Conservation (phyloP, 805 yeast species). For the Henningerozyma blattae region DNA sequence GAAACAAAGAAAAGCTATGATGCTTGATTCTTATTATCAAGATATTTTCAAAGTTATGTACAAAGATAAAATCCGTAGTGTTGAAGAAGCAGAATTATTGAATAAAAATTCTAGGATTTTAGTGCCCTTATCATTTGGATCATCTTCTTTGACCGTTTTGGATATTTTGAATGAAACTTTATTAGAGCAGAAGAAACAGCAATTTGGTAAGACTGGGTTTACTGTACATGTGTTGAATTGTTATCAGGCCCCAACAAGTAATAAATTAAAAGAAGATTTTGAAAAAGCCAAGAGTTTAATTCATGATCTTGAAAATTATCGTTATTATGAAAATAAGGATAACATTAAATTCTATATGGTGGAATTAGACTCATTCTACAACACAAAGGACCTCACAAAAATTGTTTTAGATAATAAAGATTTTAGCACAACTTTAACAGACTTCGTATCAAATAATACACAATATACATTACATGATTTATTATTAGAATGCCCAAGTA, state of each 20-base stretch:
- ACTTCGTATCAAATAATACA: no score
- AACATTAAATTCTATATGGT: constrained; percentile 31
- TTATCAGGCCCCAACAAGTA: constrained; percentile 8
- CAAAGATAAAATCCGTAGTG: constrained; percentile 14
- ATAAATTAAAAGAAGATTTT: constrained; percentile 29
- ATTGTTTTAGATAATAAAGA: constrained; percentile 26
- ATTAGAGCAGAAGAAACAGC: constrained; percentile 47
- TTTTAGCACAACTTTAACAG: no score
- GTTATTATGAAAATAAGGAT: constrained; percentile 15
- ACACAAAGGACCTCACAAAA: constrained; percentile 17
- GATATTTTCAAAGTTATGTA: constrained; percentile 41
- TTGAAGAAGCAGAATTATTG: constrained; percentile 10
- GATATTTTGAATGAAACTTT: constrained; percentile 54
- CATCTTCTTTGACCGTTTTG: constrained; percentile 52
- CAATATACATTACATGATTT: constrained; percentile 6
- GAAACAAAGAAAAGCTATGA: constrained; percentile 73
- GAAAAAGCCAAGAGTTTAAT: constrained; percentile 8
- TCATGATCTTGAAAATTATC: constrained; percentile 8
- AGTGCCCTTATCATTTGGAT: constrained; percentile 50
- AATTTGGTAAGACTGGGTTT: constrained; percentile 61
- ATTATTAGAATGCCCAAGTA: constrained; percentile 26
- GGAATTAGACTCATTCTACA: constrained; percentile 30
- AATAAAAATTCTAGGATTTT: constrained; percentile 36
- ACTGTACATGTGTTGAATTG: constrained; percentile 35
- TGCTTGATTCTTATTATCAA: constrained; percentile 50